Base-by-base conservation (phyloP, 306 rosid species). In the Morella rubra region DNA sequence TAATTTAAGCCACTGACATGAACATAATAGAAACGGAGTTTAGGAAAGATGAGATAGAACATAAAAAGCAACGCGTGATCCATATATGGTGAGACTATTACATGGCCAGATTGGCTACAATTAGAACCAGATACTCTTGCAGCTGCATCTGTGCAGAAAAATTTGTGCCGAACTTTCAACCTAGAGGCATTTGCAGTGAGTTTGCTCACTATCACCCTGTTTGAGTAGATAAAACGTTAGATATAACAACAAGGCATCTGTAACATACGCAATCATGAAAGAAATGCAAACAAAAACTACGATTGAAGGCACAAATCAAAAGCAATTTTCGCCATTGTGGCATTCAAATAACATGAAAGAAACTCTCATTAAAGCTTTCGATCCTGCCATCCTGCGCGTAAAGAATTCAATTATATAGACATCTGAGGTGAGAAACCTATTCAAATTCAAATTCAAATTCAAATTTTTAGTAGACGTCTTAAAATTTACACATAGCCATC, bases 201-300 rank as follows among this genome's bases (percentile, higher is more conserved):
- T 37, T 72, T 85, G 76, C 86, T 89, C 76, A 64, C 73, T 8
- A 92, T 71, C 70, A 89, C 69, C 83, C 97, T 95, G 85, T 62
- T 50, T 68, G 16, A 81, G 10, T 46, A 85, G 40, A 61, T 18
- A 77, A 15, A 53, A 41, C 42, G 24, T 83, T 64, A 83, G 37
- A 75, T 44, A 44, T 64, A 13, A 44, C 56, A 49, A 69, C 20
- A 20, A 6, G 76, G 68, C 6, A 73, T 15, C 73, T 65, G 64
- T 78, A 37, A 62, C 60, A 66, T 74, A 76, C 42, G 9, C 52
- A 46, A 37, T 5, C 53, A 24, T 58, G 24, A 44, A 3, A 19
- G 42, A 59, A 60, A 9, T 44, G 1, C 12, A 40, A 7, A 19
- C 5, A 46, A 55, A 16, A 65, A 0, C 37, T 32, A 7, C 16